Percentiles rank a stretch among this genome's conserved stretches.
Conservation (phyloP, 257 asterid genomes). For the Solanum peruvianum region DNA sequence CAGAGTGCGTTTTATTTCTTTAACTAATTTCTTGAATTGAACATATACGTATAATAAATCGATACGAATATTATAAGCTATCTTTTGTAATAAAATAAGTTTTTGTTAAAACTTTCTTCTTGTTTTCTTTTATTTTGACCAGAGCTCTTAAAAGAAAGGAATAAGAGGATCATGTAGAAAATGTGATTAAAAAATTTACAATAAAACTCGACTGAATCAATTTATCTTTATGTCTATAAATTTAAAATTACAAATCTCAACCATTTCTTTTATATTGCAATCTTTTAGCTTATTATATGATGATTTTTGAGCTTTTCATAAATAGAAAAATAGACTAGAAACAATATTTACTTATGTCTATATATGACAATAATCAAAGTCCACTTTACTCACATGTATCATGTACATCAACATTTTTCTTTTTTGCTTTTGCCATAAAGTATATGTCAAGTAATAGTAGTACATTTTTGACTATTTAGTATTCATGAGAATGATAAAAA, state of each 20-base stretch:
- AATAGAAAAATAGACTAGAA: background rate
- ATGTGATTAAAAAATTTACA: background rate
- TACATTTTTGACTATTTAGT: background rate
- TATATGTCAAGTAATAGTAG: background rate
- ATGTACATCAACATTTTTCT: background rate
- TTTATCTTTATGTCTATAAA: no score
- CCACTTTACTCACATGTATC: background rate
- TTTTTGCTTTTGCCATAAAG: background rate
- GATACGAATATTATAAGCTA: no score
- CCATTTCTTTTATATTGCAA: background rate
- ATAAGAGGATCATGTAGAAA: background rate
- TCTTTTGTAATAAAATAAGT: no score
- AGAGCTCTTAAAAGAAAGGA: no score
- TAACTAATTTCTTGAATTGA: no score
- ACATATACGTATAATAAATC: no score
- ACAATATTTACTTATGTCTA: background rate
- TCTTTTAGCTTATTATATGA: background rate
- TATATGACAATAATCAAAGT: background rate
- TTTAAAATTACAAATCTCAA: no score
- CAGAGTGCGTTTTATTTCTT: no score
- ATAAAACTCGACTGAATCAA: no score
- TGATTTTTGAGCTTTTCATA: background rate
- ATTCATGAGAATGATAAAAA: background rate
- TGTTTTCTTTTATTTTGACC: no score
- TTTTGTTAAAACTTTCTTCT: no score